These are phyloP conservation scores for Cystobasidium ongulense DNA, from an alignment of 768 basidiomycete genomes.

Conservation along the genomic window DNA sequence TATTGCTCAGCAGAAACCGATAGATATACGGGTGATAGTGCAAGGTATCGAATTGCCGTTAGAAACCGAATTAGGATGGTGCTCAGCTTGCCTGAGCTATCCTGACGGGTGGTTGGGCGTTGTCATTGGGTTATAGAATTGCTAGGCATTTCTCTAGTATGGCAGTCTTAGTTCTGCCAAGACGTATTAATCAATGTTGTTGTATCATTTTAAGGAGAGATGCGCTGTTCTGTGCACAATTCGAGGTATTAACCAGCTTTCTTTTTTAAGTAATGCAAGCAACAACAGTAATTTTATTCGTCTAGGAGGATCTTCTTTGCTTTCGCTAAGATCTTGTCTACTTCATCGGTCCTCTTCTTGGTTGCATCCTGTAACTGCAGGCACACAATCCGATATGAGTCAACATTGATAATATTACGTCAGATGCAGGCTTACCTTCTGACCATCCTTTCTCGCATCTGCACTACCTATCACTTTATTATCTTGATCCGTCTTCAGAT, in stretches of 20 bases:
- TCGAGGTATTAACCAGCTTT: too few relatives aligned
- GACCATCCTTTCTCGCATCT: conserved; percentile 21
- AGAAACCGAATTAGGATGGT: conserved; percentile 91
- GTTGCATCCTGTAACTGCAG: conserved; percentile 32
- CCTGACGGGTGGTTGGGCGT: conserved; percentile 72
- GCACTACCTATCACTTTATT: conserved; percentile 16
- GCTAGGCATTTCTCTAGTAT: background rate
- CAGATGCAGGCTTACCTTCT: conserved; percentile 12
- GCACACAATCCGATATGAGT: background rate
- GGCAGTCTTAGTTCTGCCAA: too few relatives aligned
- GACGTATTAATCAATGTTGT: conserved; percentile 2
- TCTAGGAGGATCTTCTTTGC: conserved; percentile 34
- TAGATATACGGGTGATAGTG: conserved; percentile 42
- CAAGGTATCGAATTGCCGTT: conserved; percentile 76
- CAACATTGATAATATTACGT: background rate
- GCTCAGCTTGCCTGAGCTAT: conserved; percentile 75
- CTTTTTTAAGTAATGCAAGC: too few relatives aligned
- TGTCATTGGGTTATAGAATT: background rate
- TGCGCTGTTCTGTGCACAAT: too few relatives aligned
- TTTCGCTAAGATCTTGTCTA: conserved; percentile 18
- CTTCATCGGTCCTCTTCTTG: conserved; percentile 33
- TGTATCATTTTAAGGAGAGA: background rate
- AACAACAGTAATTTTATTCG: conserved; percentile 16
- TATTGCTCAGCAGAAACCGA: conserved; percentile 54
- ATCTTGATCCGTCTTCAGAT: conserved; percentile 31